phyloP scores from a whole-genome alignment of 1,139 yeast species.

The Oligophagozyma castellii region DNA sequence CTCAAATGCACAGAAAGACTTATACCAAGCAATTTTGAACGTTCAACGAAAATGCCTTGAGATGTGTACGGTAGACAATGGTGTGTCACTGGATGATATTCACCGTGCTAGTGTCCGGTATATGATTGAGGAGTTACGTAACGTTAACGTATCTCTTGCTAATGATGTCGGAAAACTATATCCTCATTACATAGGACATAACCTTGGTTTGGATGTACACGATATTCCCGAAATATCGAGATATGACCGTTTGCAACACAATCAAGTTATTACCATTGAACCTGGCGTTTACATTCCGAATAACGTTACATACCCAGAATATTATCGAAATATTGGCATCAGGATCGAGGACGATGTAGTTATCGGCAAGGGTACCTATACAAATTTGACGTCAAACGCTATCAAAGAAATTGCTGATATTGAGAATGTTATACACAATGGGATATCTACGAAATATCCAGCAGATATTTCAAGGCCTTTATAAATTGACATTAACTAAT shows the following conservation, averaged over 20 bases:
- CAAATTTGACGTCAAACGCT: constrained; percentile 66
- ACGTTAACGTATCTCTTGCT: constrained; percentile 47
- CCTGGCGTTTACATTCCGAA: constrained; percentile 88
- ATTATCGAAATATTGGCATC: constrained; percentile 80
- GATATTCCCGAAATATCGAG: constrained; percentile 57
- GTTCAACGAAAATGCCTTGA: constrained; percentile 73
- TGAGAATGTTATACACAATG: constrained; percentile 46
- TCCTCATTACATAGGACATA: constrained; percentile 95
- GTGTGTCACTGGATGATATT: constrained; percentile 54
- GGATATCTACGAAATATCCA: constrained; percentile 39
- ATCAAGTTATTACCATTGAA: constrained; percentile 81
- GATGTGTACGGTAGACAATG: constrained; percentile 35
- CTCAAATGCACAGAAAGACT: constrained; percentile 63
- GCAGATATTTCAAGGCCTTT: constrained; percentile 37
- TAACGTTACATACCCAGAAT: constrained; percentile 54
- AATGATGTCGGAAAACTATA: constrained; percentile 47
- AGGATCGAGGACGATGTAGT: constrained; percentile 90
- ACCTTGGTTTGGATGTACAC: constrained; percentile 85
- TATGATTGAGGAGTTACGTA: constrained; percentile 50
- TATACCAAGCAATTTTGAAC: constrained; percentile 76
- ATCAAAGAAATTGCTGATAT: constrained; percentile 74
- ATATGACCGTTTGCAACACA: constrained; percentile 35
- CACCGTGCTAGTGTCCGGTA: constrained; percentile 54
- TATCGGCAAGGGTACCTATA: constrained; percentile 45
- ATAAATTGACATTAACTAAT: not conserved